Percentiles rank a stretch among this genome's conserved stretches.
Conservation (phyloP, 495 filamentous ascomycete species). For the Penicillium lagena region DNA sequence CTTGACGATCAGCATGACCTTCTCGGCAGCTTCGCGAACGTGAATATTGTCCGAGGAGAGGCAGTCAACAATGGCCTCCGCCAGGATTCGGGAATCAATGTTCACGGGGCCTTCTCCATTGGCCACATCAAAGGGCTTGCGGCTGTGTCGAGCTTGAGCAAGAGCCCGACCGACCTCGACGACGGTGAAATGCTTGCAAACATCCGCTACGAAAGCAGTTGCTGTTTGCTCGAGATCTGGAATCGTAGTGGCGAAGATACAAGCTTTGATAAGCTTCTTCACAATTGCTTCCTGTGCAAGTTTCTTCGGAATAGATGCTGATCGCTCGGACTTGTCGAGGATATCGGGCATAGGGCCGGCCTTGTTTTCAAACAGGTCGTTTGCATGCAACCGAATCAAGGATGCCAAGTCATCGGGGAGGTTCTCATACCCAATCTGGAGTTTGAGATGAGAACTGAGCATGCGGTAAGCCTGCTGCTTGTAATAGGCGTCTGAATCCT, state of each 20-base stretch:
- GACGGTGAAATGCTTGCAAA: constrained; percentile 84
- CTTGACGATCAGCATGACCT: constrained; percentile 67
- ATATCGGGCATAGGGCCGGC: constrained; percentile 55
- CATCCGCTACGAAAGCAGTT: constrained; percentile 62
- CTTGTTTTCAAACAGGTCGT: constrained; percentile 69
- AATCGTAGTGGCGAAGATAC: constrained; percentile 78
- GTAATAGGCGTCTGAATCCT: constrained; percentile 76
- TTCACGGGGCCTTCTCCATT: constrained; percentile 80
- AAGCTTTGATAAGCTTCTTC: constrained; percentile 81
- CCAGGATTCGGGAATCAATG: constrained; percentile 78
- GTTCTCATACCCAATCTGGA: constrained; percentile 80
- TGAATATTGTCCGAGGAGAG: constrained; percentile 73
- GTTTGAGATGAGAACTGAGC: constrained; percentile 79
- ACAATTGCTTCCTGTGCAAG: constrained; percentile 71
- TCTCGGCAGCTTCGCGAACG: constrained; percentile 79
- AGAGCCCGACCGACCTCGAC: constrained; percentile 82
- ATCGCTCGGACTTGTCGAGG: constrained; percentile 61
- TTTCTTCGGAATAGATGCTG: constrained; percentile 80
- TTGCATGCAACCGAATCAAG: constrained; percentile 78
- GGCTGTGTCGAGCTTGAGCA: constrained; percentile 63
- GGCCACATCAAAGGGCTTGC: constrained; percentile 71
- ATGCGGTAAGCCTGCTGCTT: constrained; percentile 88
- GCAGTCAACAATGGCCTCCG: constrained; percentile 81
- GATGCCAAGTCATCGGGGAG: constrained; percentile 84
- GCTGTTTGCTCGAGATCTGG: constrained; percentile 72